Conservation (phyloP, 2,329 filamentous ascomycete species). For the Gyromitra esculenta region DNA sequence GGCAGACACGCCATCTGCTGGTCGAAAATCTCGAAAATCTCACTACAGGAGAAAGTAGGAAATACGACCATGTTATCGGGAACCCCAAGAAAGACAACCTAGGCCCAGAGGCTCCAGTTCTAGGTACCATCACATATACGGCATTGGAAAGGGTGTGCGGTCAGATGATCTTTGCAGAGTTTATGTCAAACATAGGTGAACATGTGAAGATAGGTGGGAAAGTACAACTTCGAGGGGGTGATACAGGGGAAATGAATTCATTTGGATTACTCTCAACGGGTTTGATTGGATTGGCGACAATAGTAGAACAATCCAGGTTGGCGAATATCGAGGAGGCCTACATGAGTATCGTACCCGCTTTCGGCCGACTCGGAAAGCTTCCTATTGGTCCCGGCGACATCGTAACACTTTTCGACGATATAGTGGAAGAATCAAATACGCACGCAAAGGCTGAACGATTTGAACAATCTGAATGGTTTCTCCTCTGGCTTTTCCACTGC, state of each 20-base stretch:
- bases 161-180: conserved; percentile 33
- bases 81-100: not conserved
- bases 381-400: conserved; percentile 9
- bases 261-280: conserved; percentile 29
- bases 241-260: conserved; percentile 12
- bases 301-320: conserved; percentile 19
- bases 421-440: not conserved
- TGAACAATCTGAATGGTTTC: conserved; percentile 25
- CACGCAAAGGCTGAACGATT: not conserved
- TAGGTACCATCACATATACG: conserved; percentile 20
- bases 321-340: conserved; percentile 36
- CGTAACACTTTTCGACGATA: not conserved
- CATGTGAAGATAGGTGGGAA: conserved; percentile 13
- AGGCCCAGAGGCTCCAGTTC: not conserved
- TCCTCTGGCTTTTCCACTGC: conserved; percentile 22
- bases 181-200: conserved; percentile 15
- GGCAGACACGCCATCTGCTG: not conserved
- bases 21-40: not conserved
- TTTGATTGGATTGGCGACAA: conserved; percentile 10
- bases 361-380: not conserved
- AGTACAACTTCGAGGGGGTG: not conserved
- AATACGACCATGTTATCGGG: conserved; percentile 2
- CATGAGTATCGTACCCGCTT: conserved; percentile 24
- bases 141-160: conserved; percentile 32
- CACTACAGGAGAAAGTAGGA: not conserved